phyloP scores from a whole-genome alignment of 495 filamentous ascomycete species.

The Astrothelium macrocarpum region DNA sequence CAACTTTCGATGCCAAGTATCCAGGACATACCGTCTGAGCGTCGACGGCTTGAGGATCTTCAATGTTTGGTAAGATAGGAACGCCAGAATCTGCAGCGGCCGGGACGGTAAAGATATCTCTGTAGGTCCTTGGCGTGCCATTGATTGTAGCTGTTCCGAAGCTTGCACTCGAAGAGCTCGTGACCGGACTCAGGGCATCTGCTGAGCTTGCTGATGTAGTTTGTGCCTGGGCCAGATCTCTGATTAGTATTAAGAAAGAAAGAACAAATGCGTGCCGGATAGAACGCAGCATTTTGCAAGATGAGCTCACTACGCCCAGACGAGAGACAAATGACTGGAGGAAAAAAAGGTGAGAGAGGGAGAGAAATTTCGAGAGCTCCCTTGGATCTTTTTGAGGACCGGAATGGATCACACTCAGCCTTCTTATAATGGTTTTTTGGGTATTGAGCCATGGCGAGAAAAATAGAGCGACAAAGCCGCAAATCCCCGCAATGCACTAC shows the following conservation, averaged over 20 bases:
- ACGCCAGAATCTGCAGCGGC: conserved; percentile 46
- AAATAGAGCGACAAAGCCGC: not conserved
- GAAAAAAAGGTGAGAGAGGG: not conserved
- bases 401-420: not conserved
- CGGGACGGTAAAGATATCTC: conserved; percentile 45
- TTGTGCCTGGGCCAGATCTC: conserved; percentile 8
- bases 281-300: conserved; percentile 1
- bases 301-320: not conserved
- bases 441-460: no score
- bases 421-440: no score
- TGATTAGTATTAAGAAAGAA: conserved; percentile 9
- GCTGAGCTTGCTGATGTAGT: not conserved
- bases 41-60: conserved; percentile 61
- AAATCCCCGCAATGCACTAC: not conserved
- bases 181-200: conserved; percentile 8
- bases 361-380: not conserved
- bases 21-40: conserved; percentile 60
- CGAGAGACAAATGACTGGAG: not conserved
- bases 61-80: conserved; percentile 57
- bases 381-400: not conserved
- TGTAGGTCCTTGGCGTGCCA: conserved; percentile 18
- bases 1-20: conserved; percentile 47
- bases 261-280: not conserved
- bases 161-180: conserved; percentile 9
- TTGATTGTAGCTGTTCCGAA: conserved; percentile 16